Evolutionary conservation across 768 basidiomycete species (phyloP), one percentile per base, ranked within the genome.

Genomic region (Austroboletus eburneus): DNA sequence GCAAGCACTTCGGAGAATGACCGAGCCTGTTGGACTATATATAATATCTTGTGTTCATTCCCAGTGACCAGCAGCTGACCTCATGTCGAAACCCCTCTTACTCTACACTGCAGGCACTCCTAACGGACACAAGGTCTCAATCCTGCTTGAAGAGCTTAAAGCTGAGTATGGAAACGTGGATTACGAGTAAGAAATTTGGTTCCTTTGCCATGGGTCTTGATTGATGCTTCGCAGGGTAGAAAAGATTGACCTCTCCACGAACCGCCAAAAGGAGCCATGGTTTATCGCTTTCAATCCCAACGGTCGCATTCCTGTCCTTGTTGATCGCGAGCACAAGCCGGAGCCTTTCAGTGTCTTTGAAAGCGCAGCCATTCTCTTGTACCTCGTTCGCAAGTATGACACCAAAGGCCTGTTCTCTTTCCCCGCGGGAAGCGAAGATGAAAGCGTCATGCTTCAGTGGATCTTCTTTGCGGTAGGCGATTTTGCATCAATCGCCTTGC

Each of bases 261-360:
- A 83, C 56, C 69, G 71, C n/a, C 90, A 92, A 69, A 93, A 92
- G 69, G 80, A 87, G 59, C 75, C 75, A 0, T 90, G 85, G 85
- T 92, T 84, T 68, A 74, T 91, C 51, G 73, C 79, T 34, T 58
- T 84, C 54, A 87, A 87, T 62, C 85, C 83, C 7, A 87, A 85
- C 51, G 83, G 83, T 29, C 70, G 85, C 39, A 88, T 90, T 44
- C 86, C 87, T 5, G 74, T 75, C 22, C 66, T 90, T 29, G 69
- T 80, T 29, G 85, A 90, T 61, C 76, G 73, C 45, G 67, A 72
- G 20, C 76, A 80, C 51, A 42, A 58, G 21, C 65, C 65, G 21
- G 71, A 79, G 52, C 68, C 82, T 55, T 89, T 89, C 57, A 54
- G 55, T 6, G 78, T 89, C 32, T 90, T 90, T 54, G 89, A 91